Base-by-base conservation (phyloP, 208 protist genomes). In the Leptomonas seymouri region DNA sequence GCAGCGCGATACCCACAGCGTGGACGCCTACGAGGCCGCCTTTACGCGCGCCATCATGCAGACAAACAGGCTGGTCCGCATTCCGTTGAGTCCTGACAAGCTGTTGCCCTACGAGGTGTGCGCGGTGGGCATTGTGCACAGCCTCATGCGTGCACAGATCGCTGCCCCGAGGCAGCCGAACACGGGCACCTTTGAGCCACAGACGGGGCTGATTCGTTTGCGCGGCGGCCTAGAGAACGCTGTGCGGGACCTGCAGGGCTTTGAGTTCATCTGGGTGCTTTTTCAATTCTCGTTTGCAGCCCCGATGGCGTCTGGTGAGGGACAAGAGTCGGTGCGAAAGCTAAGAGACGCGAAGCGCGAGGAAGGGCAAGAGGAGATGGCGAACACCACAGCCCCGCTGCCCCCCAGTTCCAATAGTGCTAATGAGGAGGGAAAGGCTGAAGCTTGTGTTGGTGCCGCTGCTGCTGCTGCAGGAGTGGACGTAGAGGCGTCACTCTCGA, bases 241-340 rank as follows among this genome's bases (percentile, higher is more conserved):
- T 4, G 80, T 78, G n/a, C 78, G 92, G 27, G 85, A 97, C 65
- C 62, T 97, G 50, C 41, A 78, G 7, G 89, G 89, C 23, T 97
- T 97, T 55, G 89, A 97, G 68, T 93, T 80, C 60, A 94, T 97
- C 67, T 97, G 92, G 92, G 92, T 97, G 8, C 72, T 97, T 5
- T 97, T 97, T 55, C 90, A 93, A 55, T 97, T 97, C 71, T 91
- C 80, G 21, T 95, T 94, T 60, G 86, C 92, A 2, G 82, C 82
- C 11, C 80, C 83, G 21, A 75, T 88, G 62, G 78, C 82, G 9
- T 89, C 81, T 12, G 86, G 84, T 9, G 84, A 86, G 49, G 86
- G 84, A 0, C 81, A 90, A 67, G 72, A 74, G 42, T 57, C 45
- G 27, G 42, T 91, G 36, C 65, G 68, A 12, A 34, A 58, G 25